These are phyloP conservation scores for Ogataea pini DNA, from an alignment of 805 yeast genomes.

Conservation along the genomic window DNA sequence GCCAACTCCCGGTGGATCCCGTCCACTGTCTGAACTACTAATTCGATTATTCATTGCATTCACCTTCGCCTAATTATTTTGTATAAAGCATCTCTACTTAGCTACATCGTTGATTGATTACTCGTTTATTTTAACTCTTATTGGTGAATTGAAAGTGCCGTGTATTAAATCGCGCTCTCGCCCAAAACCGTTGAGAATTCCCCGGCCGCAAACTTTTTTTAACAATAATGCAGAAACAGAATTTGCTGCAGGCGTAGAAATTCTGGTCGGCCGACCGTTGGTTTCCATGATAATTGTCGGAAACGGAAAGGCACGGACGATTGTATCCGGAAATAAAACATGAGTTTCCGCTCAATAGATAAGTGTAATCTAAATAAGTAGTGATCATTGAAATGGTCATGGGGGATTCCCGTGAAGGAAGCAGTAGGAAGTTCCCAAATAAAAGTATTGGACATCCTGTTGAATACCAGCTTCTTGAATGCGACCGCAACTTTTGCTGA, in stretches of 20 bases:
- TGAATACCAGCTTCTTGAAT: too few relatives aligned
- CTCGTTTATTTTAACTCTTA: background rate
- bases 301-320: too few relatives aligned
- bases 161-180: background rate
- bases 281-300: background rate
- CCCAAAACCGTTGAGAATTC: constrained; percentile 1
- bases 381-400: too few relatives aligned
- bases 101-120: background rate
- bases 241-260: background rate
- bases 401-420: too few relatives aligned
- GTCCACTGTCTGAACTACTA: constrained; percentile 3
- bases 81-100: background rate
- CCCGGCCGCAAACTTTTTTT: constrained; percentile 1
- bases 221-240: constrained; percentile 5
- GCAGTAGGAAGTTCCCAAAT: too few relatives aligned
- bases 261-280: constrained; percentile 1
- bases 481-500: too few relatives aligned
- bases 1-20: constrained; percentile 46
- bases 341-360: too few relatives aligned
- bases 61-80: background rate
- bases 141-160: background rate
- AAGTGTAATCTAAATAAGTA: background rate
- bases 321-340: too few relatives aligned
- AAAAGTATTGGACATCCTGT: too few relatives aligned
- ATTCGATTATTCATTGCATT: constrained; percentile 1